Base-by-base conservation (phyloP, 306 rosid species). In the Sicyos edulis region DNA sequence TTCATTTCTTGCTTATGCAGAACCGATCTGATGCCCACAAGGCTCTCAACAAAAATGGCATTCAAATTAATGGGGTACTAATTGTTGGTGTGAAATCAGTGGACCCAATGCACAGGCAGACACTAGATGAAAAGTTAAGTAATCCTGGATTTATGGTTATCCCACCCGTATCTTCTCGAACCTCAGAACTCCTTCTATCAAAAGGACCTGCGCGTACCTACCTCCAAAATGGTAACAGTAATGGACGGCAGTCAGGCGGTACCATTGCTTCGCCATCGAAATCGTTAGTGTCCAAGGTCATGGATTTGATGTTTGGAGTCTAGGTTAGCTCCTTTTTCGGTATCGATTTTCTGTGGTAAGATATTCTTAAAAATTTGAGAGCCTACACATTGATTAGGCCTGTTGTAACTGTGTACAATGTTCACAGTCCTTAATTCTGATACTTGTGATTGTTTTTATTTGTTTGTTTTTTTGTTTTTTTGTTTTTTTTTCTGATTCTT, bases 281-380 rank as follows among this genome's bases (percentile, higher is more conserved):
- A 79, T 95, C 97, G 12, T 15, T 89, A 84, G 99, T 70, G 21
- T 85, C 95, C 72, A 91, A 88, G 85, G 50, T 95, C 73, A 84
- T 95, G 89, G 99, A 95, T 78, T 86, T 91, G 84, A 91, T 95
- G 96, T 95, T 95, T 75, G 99, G 97, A 26, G 89, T 95, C 70
- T 93, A 90, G 86, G 60, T 62, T 24, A 75, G 79, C 60, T 68
- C 75, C 72, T 80, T 77, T 45, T 10, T 3, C 10, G 10, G 5
- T 64, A 37, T 64, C 20, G 15, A 37, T 37, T 63, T 19, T 19
- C 54, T 7, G 37, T 45, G 51, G 55, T 45, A 66, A 66, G 71
- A 19, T 44, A 66, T 45, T 66, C 34, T 10, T 20, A 20, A 13
- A 66, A 44, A 45, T 20, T 19, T 66, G 52, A 64, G 51, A 37